Evolutionary conservation across 768 basidiomycete species (phyloP), one percentile per base, ranked within the genome.

Genomic region (Termitomyces heimii): DNA sequence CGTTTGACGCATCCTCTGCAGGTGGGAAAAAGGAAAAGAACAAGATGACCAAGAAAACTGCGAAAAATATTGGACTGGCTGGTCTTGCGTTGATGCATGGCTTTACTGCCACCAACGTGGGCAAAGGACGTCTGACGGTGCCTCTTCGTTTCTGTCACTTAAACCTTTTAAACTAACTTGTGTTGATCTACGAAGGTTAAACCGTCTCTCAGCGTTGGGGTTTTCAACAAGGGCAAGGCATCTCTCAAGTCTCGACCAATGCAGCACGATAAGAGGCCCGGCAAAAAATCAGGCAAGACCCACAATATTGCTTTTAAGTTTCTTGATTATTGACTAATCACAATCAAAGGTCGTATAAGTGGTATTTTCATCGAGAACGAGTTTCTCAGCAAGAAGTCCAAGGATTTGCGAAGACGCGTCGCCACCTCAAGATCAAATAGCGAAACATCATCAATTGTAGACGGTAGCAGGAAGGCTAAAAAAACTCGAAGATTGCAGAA

Each of bases 11-110:
- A 29, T 26, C 50, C 20, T 51, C 56, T 28, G 35, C 59, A n/a
- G 54, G 56, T 55, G 61, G 56, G 45, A 62, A 52, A 45, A 55
- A 34, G 32, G 61, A 52, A 53, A 66, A 51, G 44, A 66, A 71
- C 67, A 10, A 53, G 32, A 67, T 40, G 46, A 65, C 59, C 40
- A 65, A 44, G 47, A 66, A 66, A 53, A 67, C 62, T 32, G 56
- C 65, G 42, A 71, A 68, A 53, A 70, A 68, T n/a, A 78, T 71
- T 45, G 55, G 75, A 10, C 73, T 79, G 9, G 70, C 78, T 1
- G 82, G 78, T 4, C 73, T 87, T 34, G 84, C 85, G 0, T 72
- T 89, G 28, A 83, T 89, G 82, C 83, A 87, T 59, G 84, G 84
- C 0, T 86, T 88, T 65, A 69, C 77, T 16, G 81, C 86, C 0